Conservation (phyloP, 768 basidiomycete species). For the Trametes punicea region DNA sequence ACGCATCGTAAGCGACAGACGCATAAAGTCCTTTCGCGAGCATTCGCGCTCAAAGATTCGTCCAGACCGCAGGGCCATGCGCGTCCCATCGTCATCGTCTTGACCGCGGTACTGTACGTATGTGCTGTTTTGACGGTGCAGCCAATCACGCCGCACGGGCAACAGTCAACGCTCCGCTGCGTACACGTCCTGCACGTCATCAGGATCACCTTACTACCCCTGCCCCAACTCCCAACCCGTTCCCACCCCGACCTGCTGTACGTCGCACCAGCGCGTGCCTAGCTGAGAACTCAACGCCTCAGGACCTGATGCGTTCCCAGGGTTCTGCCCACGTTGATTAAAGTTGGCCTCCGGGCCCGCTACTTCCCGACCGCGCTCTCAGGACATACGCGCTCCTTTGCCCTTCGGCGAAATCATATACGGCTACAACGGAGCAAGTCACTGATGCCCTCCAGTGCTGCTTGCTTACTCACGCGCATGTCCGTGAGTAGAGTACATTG, state of each 20-base stretch:
- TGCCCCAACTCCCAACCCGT: neutral
- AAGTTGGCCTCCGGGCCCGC: constrained; percentile 12
- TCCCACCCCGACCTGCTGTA: neutral
- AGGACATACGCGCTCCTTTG: neutral
- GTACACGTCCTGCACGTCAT: constrained; percentile 6
- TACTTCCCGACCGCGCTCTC: constrained; percentile 2
- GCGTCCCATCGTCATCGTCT: no score
- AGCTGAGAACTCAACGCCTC: neutral
- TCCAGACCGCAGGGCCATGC: no score
- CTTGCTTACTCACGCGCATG: no score
- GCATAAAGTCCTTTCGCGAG: neutral
- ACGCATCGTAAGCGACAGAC: neutral
- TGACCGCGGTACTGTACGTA: no score
- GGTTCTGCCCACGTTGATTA: constrained; percentile 8
- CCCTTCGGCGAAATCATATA: no score
- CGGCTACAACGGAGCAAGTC: no score
- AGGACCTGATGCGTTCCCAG: neutral
- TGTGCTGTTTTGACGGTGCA: neutral
- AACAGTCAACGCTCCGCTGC: neutral
- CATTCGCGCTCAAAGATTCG: no score
- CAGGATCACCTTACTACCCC: neutral
- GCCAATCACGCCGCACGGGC: neutral
- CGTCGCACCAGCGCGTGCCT: neutral
- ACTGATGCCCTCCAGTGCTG: no score
- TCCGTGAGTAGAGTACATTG: neutral